Conservation (phyloP, 2,329 filamentous ascomycete genomes). For the Parascedosporium putredinis region DNA sequence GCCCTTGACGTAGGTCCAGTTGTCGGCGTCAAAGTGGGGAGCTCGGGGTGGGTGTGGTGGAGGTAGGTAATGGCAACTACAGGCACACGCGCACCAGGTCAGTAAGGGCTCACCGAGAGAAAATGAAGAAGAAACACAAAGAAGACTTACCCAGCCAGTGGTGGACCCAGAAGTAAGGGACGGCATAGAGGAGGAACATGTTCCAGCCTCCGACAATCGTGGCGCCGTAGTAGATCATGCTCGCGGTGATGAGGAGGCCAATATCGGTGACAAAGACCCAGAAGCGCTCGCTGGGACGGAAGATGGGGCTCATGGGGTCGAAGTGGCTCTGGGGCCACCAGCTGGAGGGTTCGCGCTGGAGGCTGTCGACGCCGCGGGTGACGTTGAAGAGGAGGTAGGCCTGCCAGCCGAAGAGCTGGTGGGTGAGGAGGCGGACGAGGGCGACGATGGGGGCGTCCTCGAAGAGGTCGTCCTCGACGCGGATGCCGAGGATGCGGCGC, state of each 20-base stretch:
- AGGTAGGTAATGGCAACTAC: conserved; percentile 62
- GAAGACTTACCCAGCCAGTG: conserved; percentile 43
- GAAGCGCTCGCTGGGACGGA: conserved; percentile 44
- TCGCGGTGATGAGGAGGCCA: conserved; percentile 42
- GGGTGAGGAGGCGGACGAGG: conserved; percentile 42
- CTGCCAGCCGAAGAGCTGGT: conserved; percentile 57
- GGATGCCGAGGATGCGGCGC: conserved; percentile 25
- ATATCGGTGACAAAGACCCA: conserved; percentile 50
- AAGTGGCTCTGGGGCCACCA: conserved; percentile 46
- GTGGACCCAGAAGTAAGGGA: conserved; percentile 61
- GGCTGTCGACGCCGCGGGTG: conserved; percentile 35
- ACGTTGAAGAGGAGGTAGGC: conserved; percentile 52
- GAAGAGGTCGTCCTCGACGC: conserved; percentile 39
- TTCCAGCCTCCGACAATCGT: conserved; percentile 45
- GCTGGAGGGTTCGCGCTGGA: conserved; percentile 29
- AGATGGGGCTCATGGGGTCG: conserved; percentile 50
- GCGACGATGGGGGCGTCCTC: conserved; percentile 54
- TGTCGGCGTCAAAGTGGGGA: conserved; percentile 47
- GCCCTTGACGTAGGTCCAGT: conserved; percentile 53
- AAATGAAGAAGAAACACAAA: conserved; percentile 23
- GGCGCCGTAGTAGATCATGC: conserved; percentile 39
- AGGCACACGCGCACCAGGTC: no score
- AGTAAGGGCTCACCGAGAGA: not conserved
- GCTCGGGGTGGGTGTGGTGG: conserved; percentile 47
- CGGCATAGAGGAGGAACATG: conserved; percentile 46